A percentile compares a stretch with the other conserved stretches of the same genome.
Conservation (phyloP, 2,329 filamentous ascomycete genomes). For the Ceratocystiopsis sp. region DNA sequence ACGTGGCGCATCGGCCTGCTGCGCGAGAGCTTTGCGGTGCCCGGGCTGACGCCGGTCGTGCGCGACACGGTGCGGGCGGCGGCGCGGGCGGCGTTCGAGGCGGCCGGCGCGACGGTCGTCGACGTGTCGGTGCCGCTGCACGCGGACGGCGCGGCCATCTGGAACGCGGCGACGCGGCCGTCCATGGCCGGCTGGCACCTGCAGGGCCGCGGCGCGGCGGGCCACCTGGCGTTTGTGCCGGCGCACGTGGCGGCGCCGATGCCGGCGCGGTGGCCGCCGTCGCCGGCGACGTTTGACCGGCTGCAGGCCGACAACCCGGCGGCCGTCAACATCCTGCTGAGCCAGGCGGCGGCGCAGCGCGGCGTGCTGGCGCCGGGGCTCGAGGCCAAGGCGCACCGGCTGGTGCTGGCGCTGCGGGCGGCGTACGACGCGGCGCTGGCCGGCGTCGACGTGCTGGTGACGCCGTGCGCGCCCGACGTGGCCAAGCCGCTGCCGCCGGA, state of each 20-base stretch:
- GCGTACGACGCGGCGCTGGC: slow-evolving; percentile 29
- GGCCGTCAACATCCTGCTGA: slow-evolving; percentile 26
- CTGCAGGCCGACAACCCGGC: slow-evolving; percentile 26
- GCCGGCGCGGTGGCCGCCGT: slow-evolving; percentile 15
- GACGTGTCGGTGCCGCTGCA: slow-evolving; percentile 31
- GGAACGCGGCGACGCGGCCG: slow-evolving; percentile 23
- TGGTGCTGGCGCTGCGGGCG: slow-evolving; percentile 27
- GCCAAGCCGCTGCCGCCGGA: slow-evolving; percentile 30
- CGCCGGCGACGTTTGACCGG: too few species aligned
- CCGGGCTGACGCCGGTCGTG: slow-evolving; percentile 21
- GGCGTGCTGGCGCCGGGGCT: slow-evolving; percentile 14
- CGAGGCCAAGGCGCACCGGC: slow-evolving; percentile 27
- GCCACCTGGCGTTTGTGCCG: slow-evolving; percentile 16
- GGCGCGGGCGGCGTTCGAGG: slow-evolving; percentile 16
- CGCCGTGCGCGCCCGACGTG: slow-evolving; percentile 24
- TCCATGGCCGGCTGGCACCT: slow-evolving; percentile 17
- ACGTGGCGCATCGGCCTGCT: slow-evolving; percentile 27
- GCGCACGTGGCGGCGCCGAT: slow-evolving; percentile 16
- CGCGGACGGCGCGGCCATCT: slow-evolving; percentile 26
- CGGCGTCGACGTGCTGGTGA: slow-evolving; percentile 22
- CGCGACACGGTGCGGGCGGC: slow-evolving; percentile 20
- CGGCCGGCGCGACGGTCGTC: slow-evolving; percentile 24
- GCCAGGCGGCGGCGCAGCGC: slow-evolving; percentile 12
- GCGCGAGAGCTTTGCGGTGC: slow-evolving; percentile 23
- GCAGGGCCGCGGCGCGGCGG: slow-evolving; percentile 14